Percentiles rank a stretch among this genome's conserved stretches.
These are phyloP conservation scores for Fraxinus ornus DNA, from an alignment of 305 asterid genomes.

Conservation along the genomic window DNA sequence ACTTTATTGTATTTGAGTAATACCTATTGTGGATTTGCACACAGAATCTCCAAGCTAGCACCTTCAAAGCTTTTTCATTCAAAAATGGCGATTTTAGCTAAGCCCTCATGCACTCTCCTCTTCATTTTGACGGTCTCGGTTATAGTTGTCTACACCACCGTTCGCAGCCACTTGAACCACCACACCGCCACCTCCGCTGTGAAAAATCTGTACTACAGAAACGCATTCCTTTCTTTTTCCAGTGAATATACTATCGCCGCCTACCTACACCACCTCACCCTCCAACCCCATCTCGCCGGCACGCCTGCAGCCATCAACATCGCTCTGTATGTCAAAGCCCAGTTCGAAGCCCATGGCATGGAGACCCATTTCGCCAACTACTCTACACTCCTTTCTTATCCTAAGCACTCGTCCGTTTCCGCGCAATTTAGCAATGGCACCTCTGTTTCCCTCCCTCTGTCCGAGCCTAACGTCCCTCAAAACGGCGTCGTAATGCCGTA, in stretches of 20 bases:
- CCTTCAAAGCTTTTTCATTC: neutral
- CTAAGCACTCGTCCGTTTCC: slow-evolving; percentile 52
- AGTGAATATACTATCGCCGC: slow-evolving; percentile 68
- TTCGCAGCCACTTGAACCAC: slow-evolving; percentile 35
- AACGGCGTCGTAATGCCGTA: slow-evolving; percentile 61
- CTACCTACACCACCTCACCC: slow-evolving; percentile 86
- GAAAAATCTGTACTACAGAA: slow-evolving; percentile 28
- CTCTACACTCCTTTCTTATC: slow-evolving; percentile 77
- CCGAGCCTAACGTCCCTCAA: slow-evolving; percentile 47
- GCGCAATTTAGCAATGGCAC: slow-evolving; percentile 51
- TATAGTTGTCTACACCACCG: slow-evolving; percentile 39
- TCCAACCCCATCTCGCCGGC: slow-evolving; percentile 92
- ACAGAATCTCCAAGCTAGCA: neutral
- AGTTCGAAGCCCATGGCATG: slow-evolving; percentile 56
- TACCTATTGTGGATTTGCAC: neutral
- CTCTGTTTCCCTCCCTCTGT: slow-evolving; percentile 31
- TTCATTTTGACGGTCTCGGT: slow-evolving; percentile 37
- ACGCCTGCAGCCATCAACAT: slow-evolving; percentile 60
- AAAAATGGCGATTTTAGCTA: slow-evolving; percentile 37
- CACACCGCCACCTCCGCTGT: slow-evolving; percentile 17
- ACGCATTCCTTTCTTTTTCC: slow-evolving; percentile 59
- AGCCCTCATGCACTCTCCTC: slow-evolving; percentile 46
- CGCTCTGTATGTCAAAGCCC: slow-evolving; percentile 59
- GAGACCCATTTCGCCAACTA: slow-evolving; percentile 54
- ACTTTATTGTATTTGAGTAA: neutral